These are phyloP conservation scores for Colletotrichum incanum DNA, from an alignment of 2,329 filamentous ascomycete species.

Conservation along the genomic window DNA sequence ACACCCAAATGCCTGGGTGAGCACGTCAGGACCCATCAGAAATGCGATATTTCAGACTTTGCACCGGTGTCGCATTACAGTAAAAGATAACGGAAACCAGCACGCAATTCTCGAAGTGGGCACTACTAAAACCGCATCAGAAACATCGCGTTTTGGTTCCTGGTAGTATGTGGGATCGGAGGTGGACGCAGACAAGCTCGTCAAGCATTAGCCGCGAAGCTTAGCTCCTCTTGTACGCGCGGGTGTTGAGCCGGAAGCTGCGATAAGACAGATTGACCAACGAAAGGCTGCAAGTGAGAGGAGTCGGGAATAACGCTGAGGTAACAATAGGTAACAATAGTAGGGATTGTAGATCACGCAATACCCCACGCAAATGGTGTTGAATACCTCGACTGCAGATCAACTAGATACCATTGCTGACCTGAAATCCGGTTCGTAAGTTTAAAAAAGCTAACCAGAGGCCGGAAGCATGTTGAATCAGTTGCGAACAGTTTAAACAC, in stretches of 20 bases:
- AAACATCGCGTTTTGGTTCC: not conserved
- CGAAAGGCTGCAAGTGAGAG: not conserved
- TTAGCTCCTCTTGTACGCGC: not conserved
- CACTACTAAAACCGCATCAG: not conserved
- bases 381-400: not conserved
- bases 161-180: slow-evolving; percentile 16
- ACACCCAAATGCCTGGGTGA: not conserved
- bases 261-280: slow-evolving; percentile 18
- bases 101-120: slow-evolving; percentile 25
- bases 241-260: not conserved
- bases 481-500: too few species aligned
- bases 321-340: not conserved
- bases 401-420: not conserved
- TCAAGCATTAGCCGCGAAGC: slow-evolving; percentile 13
- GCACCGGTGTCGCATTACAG: not conserved
- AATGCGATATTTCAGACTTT: slow-evolving; percentile 32
- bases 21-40: slow-evolving; percentile 33
- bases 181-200: slow-evolving; percentile 20
- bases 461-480: too few species aligned
- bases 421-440: not conserved
- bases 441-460: too few species aligned
- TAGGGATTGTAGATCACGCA: slow-evolving; percentile 29
- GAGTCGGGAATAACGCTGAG: not conserved
- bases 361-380: slow-evolving; percentile 38
- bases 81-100: slow-evolving; percentile 5